These are phyloP conservation scores for Ophiosphaerella narmari DNA, from an alignment of 2,329 filamentous ascomycete species.

Conservation along the genomic window DNA sequence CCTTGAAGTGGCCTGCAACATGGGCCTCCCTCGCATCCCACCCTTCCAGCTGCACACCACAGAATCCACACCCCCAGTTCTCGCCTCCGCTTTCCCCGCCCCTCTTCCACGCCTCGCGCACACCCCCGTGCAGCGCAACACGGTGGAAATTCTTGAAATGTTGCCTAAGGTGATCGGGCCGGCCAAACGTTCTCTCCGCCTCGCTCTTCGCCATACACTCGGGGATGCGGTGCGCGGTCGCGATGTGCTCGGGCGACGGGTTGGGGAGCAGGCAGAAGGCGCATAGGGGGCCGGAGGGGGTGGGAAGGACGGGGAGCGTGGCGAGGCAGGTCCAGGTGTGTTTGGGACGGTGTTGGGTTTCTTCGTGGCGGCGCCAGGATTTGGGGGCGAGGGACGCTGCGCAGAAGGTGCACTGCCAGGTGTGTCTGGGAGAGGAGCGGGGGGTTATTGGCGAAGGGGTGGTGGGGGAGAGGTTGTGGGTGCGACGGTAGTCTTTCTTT, in stretches of 20 bases:
- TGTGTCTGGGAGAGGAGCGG: constrained; percentile 9
- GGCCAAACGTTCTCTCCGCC: constrained; percentile 36
- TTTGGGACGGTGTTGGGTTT: constrained; percentile 42
- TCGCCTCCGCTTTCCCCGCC: constrained; percentile 14
- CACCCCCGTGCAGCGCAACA: constrained; percentile 24
- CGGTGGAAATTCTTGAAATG: constrained; percentile 42
- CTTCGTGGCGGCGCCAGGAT: constrained; percentile 45
- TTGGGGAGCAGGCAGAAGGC: constrained; percentile 36
- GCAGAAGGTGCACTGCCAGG: constrained; percentile 45
- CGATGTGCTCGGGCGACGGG: constrained; percentile 37
- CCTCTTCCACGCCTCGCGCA: constrained; percentile 32
- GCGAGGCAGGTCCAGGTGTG: constrained; percentile 42
- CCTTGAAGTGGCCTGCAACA: constrained; percentile 40
- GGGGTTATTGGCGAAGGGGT: constrained; percentile 13
- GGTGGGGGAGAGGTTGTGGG: constrained; percentile 13
- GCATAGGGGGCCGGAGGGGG: constrained; percentile 31
- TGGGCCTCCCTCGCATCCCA: constrained; percentile 41
- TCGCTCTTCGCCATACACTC: constrained; percentile 35
- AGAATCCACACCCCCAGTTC: constrained; percentile 41
- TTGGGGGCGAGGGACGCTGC: constrained; percentile 32
- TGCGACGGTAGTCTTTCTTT: constrained; percentile 42
- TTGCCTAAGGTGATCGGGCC: constrained; percentile 41
- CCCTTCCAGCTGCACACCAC: constrained; percentile 22
- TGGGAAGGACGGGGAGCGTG: constrained; percentile 25
- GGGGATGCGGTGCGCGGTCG: constrained; percentile 30